phyloP scores from a whole-genome alignment of 2,329 filamentous ascomycete genomes.

The Penicillium brevicompactum region DNA sequence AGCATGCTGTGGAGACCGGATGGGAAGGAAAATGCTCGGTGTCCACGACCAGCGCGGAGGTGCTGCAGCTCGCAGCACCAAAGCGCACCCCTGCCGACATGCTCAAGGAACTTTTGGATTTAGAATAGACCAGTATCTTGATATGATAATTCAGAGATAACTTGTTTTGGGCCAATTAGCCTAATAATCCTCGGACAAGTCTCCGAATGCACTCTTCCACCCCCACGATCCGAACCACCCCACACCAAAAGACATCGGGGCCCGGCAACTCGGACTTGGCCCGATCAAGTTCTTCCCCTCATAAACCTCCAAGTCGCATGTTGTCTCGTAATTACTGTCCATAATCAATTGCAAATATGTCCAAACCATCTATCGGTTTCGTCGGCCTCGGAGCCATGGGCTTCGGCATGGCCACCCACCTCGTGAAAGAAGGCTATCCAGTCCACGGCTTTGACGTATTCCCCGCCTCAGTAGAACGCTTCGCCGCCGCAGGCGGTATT shows the following conservation, averaged over 20 bases:
- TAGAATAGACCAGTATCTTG: too few species aligned
- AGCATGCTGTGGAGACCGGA: slow-evolving; percentile 17
- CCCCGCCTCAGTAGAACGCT: slow-evolving; percentile 66
- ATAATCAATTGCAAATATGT: slow-evolving; percentile 27
- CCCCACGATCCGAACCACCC: not conserved
- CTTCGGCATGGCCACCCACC: slow-evolving; percentile 76
- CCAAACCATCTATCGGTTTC: slow-evolving; percentile 61
- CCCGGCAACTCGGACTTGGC: slow-evolving; percentile 17
- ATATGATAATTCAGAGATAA: too few species aligned
- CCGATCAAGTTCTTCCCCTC: slow-evolving; percentile 18
- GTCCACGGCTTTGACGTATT: slow-evolving; percentile 75
- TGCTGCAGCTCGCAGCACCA: slow-evolving; percentile 33
- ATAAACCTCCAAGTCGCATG: slow-evolving; percentile 11
- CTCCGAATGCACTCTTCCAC: not conserved
- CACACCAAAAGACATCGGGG: not conserved
- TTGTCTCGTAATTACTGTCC: not conserved
- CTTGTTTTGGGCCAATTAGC: too few species aligned
- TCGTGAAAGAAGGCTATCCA: slow-evolving; percentile 66
- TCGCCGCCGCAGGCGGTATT: slow-evolving; percentile 63
- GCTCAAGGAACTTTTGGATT: slow-evolving; percentile 19
- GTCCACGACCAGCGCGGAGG: slow-evolving; percentile 29
- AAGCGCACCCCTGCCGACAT: slow-evolving; percentile 28
- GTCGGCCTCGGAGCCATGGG: slow-evolving; percentile 81
- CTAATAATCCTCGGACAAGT: not conserved
- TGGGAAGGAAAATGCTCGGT: slow-evolving; percentile 38